phyloP scores from a whole-genome alignment of 1,139 yeast species.

The Geotrichum citri-aurantii region DNA sequence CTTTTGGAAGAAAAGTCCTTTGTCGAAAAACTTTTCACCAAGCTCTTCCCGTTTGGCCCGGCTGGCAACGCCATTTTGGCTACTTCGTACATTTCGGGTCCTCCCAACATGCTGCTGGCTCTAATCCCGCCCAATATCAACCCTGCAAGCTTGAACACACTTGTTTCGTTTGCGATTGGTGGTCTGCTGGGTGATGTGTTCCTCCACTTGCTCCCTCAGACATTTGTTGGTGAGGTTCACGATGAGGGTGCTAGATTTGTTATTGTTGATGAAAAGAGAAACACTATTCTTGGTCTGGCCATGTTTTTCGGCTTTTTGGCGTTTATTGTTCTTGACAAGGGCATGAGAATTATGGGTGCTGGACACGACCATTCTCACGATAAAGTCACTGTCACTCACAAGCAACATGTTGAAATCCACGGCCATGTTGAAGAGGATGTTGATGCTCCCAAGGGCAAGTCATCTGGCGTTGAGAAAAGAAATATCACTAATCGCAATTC shows the following conservation, averaged over 20 bases:
- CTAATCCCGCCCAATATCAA: conserved; percentile 47
- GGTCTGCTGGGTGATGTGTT: conserved; percentile 66
- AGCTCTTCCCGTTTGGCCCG: conserved; percentile 50
- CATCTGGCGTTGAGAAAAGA: conserved; percentile 7
- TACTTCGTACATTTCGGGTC: conserved; percentile 54
- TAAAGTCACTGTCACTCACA: conserved; percentile 40
- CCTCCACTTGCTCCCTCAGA: conserved; percentile 59
- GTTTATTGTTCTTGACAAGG: conserved; percentile 54
- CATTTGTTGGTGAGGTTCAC: conserved; percentile 48
- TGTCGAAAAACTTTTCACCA: conserved; percentile 26
- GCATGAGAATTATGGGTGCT: conserved; percentile 46
- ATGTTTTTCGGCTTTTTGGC: conserved; percentile 52
- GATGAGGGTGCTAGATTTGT: conserved; percentile 41
- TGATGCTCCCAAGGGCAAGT: conserved; percentile 22
- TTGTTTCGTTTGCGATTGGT: conserved; percentile 66
- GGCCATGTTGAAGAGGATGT: conserved; percentile 20
- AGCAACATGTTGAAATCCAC: conserved; percentile 14
- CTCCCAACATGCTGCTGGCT: conserved; percentile 53
- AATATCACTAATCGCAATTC: conserved; percentile 28
- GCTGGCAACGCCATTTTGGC: conserved; percentile 56
- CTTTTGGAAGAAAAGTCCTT: conserved; percentile 28
- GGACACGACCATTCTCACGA: conserved; percentile 33
- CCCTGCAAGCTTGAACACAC: conserved; percentile 43
- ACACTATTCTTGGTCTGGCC: conserved; percentile 45
- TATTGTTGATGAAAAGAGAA: conserved; percentile 45